Percentiles rank a stretch among this genome's conserved stretches.
Conservation (phyloP, 257 asterid genomes). For the Agastache rugosa region DNA sequence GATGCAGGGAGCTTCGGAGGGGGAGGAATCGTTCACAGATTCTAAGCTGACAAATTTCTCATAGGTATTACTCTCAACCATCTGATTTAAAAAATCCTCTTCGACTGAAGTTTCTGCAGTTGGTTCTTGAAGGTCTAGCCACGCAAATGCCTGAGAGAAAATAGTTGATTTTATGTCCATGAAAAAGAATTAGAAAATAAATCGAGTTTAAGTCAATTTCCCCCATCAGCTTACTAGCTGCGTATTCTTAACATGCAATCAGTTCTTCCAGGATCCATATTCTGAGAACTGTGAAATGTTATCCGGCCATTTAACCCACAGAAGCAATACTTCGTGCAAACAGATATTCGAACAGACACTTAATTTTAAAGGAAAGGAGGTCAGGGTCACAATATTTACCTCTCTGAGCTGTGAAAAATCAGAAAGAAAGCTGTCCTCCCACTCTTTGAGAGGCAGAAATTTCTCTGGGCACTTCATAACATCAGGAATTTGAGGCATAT, state of each 20-base stretch:
- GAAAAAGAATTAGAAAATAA: no score
- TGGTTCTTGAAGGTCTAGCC: constrained; percentile 47
- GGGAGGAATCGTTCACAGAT: constrained; percentile 38
- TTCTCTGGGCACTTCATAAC: constrained; percentile 73
- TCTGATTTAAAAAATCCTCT: constrained; percentile 40
- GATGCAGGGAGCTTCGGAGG: constrained; percentile 38
- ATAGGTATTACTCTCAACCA: constrained; percentile 39
- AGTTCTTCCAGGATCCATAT: background rate
- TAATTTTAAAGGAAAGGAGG: background rate
- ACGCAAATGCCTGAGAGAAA: constrained; percentile 60
- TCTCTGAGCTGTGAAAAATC: constrained; percentile 82
- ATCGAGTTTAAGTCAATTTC: no score
- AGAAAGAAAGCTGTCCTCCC: constrained; percentile 93
- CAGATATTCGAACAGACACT: constrained; percentile 14
- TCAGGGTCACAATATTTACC: constrained; percentile 48
- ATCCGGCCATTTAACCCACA: background rate
- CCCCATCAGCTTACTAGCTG: no score
- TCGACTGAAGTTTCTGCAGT: constrained; percentile 30
- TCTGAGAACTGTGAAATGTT: background rate
- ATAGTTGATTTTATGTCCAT: constrained; percentile 2
- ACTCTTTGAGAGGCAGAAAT: constrained; percentile 79
- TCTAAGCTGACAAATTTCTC: constrained; percentile 43
- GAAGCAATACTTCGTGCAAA: constrained; percentile 9
- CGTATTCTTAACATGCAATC: background rate
- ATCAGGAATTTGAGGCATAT: constrained; percentile 96